Evolutionary conservation across 306 rosid genomes (phyloP), one percentile per base, ranked within the genome.

Genomic region (Dicorynia guianensis): DNA sequence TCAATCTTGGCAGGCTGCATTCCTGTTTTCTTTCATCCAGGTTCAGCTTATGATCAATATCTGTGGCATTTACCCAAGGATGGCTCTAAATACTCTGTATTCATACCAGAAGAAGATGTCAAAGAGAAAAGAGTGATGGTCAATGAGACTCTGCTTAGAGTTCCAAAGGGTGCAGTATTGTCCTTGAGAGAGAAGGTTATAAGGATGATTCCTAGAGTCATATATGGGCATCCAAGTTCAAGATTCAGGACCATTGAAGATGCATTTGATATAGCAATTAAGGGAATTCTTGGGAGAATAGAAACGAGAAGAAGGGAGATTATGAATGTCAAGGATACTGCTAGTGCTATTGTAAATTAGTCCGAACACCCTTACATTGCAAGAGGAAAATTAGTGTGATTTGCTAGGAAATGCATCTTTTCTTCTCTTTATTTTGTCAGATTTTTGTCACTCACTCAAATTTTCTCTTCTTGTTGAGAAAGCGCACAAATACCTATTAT

Each of bases 1-100:
- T 83, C 94, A 11, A 89, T 87, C 63, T 46, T 87, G 40, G 88
- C 85, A 0, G 91, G 90, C 13, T 89, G 91, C 34, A 79, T 89
- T 77, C 90, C 91, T 0, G 90, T 87, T 35, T 89, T 89, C 76
- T 89, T 89, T 67, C 76, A 79, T 69, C 76, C 81, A 25, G n/a
- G 36, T 11, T 89, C 93, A 17, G 88, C 93, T 38, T 89, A 87
- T 60, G 38, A 38, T 3, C 91, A 89, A 57, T 89, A 89, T 65
- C 20, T 82, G 34, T 87, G 94, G 94, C 87, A 81, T 75, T 85
- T 89, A 3, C 89, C 89, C 0, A 62, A 33, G 25, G 72, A 40
- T 3, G 34, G 56, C 14, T 76, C 81, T 5, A 68, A 65, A 25
- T 89, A 85, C 33, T 9, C 30, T 25, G 75, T 87, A 10, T 76